Base-by-base conservation (phyloP, 192 early-diverging fungal genomes). In the Coemansia sp. region DNA sequence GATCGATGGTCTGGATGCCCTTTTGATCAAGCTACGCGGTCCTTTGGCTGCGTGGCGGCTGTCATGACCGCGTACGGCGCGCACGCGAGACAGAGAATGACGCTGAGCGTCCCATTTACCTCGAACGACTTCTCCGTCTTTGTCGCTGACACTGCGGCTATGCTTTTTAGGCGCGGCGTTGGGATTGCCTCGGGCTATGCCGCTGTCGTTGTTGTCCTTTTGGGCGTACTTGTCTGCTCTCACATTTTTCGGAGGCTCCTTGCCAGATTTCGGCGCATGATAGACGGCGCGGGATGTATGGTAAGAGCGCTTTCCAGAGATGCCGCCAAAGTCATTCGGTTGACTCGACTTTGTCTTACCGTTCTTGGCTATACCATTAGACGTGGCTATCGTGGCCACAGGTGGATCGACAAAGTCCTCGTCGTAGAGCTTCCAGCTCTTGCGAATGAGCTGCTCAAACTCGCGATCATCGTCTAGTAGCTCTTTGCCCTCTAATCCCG, bases 401-500 rank as follows among this genome's bases (percentile, higher is more conserved):
- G 5, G 7, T 14, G 57, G 35, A 33, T 58, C 57, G 57, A 37
- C 55, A 58, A 77, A 26, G 52, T 82, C 79, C 42, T 82, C 72
- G 44, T 82, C 79, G 50, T 71, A 63, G 9, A 74, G 66, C 66
- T 58, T 62, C 80, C 74, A 77, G 63, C 80, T 82, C 21, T 73
- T 61, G 50, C 63, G 66, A 16, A 82, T 73, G 21, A 82, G 68
- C 62, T 60, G 28, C 69, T 82, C 75, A 58, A 82, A 82, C 66
- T 82, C 68, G 50, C 32, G 59, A 49, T 82, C 75, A 28, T 72
- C 73, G 7, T 73, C 49, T n/a, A 32, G 14, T 23, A 35, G 13
- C 14, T 62, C 35, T 30, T 28, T 52, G 21, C 37, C 52, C 3
- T 38, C 58, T 9, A 26, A 6, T 10, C 19, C 42, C 8, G 35